A percentile compares a stretch with the other conserved stretches of the same genome.
Conservation (phyloP, 2,329 filamentous ascomycete species). For the Xylariales sp. region DNA sequence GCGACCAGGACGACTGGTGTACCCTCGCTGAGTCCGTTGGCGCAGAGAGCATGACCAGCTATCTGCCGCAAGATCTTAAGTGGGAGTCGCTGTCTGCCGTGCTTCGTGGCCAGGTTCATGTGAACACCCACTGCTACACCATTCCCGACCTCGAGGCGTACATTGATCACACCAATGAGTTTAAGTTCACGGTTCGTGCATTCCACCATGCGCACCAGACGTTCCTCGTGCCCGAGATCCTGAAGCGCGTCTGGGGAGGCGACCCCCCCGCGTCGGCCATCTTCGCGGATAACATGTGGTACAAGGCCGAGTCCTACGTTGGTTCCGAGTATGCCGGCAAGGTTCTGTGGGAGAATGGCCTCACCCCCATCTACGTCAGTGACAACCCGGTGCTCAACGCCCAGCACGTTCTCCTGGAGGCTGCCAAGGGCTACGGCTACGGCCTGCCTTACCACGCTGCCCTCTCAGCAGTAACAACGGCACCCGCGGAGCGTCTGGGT, state of each 20-base stretch:
- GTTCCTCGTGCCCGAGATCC: conserved; percentile 60
- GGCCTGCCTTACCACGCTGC: conserved; percentile 58
- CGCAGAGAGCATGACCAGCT: conserved; percentile 45
- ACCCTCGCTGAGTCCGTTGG: conserved; percentile 46
- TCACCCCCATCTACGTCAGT: conserved; percentile 65
- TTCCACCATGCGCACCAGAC: conserved; percentile 70
- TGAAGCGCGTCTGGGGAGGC: conserved; percentile 52
- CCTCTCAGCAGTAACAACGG: conserved; percentile 52
- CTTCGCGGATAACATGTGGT: conserved; percentile 70
- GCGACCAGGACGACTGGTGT: conserved; percentile 66
- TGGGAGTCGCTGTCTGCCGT: conserved; percentile 62
- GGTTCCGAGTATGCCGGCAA: conserved; percentile 65
- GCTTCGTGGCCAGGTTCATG: conserved; percentile 61
- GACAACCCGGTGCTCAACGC: conserved; percentile 68
- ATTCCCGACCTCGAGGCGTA: conserved; percentile 66
- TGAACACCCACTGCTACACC: conserved; percentile 71
- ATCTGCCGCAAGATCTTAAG: conserved; percentile 57
- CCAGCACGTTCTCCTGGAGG: conserved; percentile 65
- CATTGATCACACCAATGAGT: conserved; percentile 68
- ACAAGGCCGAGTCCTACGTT: conserved; percentile 63
- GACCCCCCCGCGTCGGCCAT: conserved; percentile 54
- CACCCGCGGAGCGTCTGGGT: conserved; percentile 54
- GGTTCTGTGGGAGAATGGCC: conserved; percentile 58
- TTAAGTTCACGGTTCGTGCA: conserved; percentile 60
- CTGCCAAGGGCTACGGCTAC: conserved; percentile 55